Conservation (phyloP, 2,329 filamentous ascomycete species). For the Ophiostoma novo-ulmi region DNA sequence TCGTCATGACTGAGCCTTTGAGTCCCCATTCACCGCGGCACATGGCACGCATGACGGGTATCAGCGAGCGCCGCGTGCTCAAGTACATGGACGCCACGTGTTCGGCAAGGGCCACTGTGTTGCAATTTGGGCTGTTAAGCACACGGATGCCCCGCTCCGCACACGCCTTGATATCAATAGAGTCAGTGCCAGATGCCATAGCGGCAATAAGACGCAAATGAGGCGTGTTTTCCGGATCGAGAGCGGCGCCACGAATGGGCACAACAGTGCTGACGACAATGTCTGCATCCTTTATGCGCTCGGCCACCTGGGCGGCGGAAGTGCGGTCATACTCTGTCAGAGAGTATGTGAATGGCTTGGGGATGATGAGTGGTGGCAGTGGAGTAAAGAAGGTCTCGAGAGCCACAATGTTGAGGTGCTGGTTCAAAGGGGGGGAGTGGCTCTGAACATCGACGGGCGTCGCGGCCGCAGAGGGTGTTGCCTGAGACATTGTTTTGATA, state of each 20-base stretch:
- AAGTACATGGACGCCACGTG: slow-evolving; percentile 32
- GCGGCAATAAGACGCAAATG: slow-evolving; percentile 32
- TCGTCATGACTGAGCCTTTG: slow-evolving; percentile 28
- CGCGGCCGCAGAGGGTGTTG: neutral
- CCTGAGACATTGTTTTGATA: neutral
- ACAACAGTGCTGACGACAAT: slow-evolving; percentile 36
- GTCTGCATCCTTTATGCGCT: slow-evolving; percentile 36
- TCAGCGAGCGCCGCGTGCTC: slow-evolving; percentile 35
- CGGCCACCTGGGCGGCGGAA: slow-evolving; percentile 29
- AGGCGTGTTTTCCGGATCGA: slow-evolving; percentile 29
- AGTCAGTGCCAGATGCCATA: slow-evolving; percentile 33
- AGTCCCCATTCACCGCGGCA: slow-evolving; percentile 29
- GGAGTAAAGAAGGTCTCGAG: slow-evolving; percentile 35
- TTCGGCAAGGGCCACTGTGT: slow-evolving; percentile 32
- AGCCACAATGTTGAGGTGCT: slow-evolving; percentile 35
- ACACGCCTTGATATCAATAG: slow-evolving; percentile 30
- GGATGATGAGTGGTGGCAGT: slow-evolving; percentile 30
- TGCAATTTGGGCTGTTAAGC: slow-evolving; percentile 33
- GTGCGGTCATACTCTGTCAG: slow-evolving; percentile 32
- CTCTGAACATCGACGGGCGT: neutral
- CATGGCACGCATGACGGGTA: slow-evolving; percentile 32
- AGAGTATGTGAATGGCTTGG: slow-evolving; percentile 32
- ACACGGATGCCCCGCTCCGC: slow-evolving; percentile 31
- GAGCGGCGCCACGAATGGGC: slow-evolving; percentile 31
- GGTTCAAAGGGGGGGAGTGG: slow-evolving; percentile 21